phyloP scores from a whole-genome alignment of 1,284 basidiomycete genomes.

The Anthracocystis walkeri region DNA sequence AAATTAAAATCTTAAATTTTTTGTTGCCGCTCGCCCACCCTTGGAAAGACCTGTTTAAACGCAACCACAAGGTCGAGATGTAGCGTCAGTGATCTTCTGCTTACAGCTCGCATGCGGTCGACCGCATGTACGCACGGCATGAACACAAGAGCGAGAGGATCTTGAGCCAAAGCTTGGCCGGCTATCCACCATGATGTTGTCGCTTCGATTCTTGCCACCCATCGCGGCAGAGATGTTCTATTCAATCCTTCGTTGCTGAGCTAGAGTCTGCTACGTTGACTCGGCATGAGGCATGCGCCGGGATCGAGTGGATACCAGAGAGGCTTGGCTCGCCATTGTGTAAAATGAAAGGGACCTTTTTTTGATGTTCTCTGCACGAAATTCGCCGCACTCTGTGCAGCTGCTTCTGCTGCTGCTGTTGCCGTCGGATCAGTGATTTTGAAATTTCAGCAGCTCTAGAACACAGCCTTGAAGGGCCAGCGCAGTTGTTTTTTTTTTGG shows the following conservation, averaged over 20 bases:
- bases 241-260: too few relatives aligned
- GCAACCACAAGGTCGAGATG: not conserved
- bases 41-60: not conserved
- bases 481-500: not conserved
- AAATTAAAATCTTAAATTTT: not conserved
- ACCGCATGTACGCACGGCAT: constrained; percentile 4
- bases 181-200: not conserved
- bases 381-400: constrained; percentile 6
- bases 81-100: constrained; percentile 2
- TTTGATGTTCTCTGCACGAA: constrained; percentile 3
- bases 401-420: constrained; percentile 1
- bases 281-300: constrained; percentile 7
- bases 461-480: constrained; percentile 5
- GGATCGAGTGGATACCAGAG: constrained; percentile 13
- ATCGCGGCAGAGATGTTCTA: not conserved
- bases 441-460: not conserved
- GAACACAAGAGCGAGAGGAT: not conserved
- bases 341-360: not conserved
- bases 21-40: not conserved
- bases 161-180: not conserved
- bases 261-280: too few relatives aligned
- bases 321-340: constrained; percentile 7
- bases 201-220: not conserved
- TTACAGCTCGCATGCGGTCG: constrained; percentile 1
- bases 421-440: constrained; percentile 1